Base-by-base conservation (phyloP, 306 rosid species). In the Biancaea sappan region DNA sequence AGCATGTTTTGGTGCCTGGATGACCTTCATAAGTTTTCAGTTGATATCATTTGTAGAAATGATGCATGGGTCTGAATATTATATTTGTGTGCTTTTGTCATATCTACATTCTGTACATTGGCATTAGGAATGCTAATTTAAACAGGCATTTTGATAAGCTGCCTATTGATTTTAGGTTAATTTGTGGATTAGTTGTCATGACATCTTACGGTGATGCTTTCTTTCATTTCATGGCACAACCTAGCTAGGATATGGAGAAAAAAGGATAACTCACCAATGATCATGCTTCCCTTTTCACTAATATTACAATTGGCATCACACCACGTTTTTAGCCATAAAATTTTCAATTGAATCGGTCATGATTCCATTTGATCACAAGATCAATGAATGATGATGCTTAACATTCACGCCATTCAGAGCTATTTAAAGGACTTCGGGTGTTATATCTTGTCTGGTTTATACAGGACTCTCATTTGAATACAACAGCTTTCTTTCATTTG, bases 401-500 rank as follows among this genome's bases (percentile, higher is more conserved):
- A 56, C 69, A 80, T 85, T 83, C 76, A 73, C 80, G 84, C 80
- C 73, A 76, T 78, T 80, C 62, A 76, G 69, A 69, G 78, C 75
- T 65, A 41, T 72, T 70, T 72, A 58, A 67, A 73, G 72, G 73
- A 63, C 69, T 69, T 68, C 48, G 58, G 80, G 89, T 77, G 82
- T 86, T 81, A 83, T 83, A 80, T 83, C 66, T 78, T 89, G 87
- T 91, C 87, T 81, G 88, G 80, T 86, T 86, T 78, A 90, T 83
- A 88, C 96, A 91, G 96, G 96, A 71, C 4, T 47, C n/a, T n/a
- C 53, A 47, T 68, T 80, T 69, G 81, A 46, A 83, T 65, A 77
- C 57, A 80, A 69, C 83, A 78, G 92, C 81, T 59, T 72, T 66
- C 65, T 73, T 80, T 34, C 37, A 34, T 34, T 72, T 79, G 71